Evolutionary conservation across 129 eudicot genomes (phyloP).

Genomic region (Erigeron canadensis): DNA sequence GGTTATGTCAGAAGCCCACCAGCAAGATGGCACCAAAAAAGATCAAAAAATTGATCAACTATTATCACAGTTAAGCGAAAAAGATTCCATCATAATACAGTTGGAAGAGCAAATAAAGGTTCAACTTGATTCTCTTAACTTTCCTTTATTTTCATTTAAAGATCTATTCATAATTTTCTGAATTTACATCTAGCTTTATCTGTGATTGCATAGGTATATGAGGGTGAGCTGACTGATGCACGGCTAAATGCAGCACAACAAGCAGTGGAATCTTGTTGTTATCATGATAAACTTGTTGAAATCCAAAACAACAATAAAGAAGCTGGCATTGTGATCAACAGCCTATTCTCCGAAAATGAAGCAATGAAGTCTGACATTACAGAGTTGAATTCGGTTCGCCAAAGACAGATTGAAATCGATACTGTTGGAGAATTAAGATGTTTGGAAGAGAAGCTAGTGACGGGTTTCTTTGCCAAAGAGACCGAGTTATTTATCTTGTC

Average conservation of each 20-base stretch:
- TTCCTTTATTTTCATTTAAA: background rate
- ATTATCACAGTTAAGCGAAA: constrained; percentile 42
- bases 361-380: constrained; percentile 33
- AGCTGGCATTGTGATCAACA: constrained; percentile 72
- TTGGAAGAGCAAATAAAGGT: constrained; percentile 68
- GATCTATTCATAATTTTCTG: background rate
- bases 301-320: constrained; percentile 55
- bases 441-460: constrained; percentile 20
- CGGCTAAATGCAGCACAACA: constrained; percentile 49
- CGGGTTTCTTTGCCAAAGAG: constrained; percentile 11
- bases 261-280: constrained; percentile 56
- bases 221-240: constrained; percentile 56
- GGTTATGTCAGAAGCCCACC: constrained; percentile 79
- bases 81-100: constrained; percentile 27
- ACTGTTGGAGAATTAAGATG: constrained; percentile 6
- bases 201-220: constrained; percentile 43
- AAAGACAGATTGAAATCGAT: constrained; percentile 7
- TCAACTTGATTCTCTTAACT: background rate
- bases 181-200: constrained; percentile 2
- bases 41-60: constrained; percentile 51
- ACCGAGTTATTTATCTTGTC: constrained; percentile 1
- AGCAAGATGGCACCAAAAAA: constrained; percentile 58
- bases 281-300: constrained; percentile 61
- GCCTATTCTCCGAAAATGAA: constrained; percentile 67
- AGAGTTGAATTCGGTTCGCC: background rate